A percentile compares a stretch with the other conserved stretches of the same genome.
These are phyloP conservation scores for Juncus effusus DNA, from an alignment of 176 grass and related monocot genomes.

Conservation along the genomic window DNA sequence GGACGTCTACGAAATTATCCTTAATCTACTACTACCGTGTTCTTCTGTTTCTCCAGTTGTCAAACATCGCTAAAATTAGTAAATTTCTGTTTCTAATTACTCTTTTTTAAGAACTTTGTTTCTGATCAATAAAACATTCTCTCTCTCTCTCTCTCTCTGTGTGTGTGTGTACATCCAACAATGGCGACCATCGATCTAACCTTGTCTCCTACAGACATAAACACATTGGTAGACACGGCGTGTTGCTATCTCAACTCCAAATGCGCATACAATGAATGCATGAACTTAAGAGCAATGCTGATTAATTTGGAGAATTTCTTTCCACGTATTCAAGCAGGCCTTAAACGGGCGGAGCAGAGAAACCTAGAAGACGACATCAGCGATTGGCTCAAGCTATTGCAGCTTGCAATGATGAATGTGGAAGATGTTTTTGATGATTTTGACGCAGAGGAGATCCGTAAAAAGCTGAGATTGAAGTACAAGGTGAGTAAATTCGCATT, in stretches of 20 bases:
- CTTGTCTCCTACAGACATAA: background rate
- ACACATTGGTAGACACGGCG: background rate
- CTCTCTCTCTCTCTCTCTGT: no score
- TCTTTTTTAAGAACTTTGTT: no score
- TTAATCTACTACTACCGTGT: no score
- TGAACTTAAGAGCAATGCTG: background rate
- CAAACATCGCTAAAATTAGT: no score
- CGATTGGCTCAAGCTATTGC: background rate
- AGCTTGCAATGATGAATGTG: background rate
- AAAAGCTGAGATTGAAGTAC: background rate
- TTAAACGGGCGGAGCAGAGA: slow-evolving; percentile 5
- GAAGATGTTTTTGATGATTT: no score
- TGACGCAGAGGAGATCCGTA: background rate
- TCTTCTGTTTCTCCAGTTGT: no score
- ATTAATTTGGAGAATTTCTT: background rate
- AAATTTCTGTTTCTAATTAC: no score
- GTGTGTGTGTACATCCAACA: background rate
- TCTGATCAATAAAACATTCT: no score
- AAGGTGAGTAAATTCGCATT: slow-evolving; percentile 5
- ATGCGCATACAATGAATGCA: background rate
- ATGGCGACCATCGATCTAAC: background rate
- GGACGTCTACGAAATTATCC: no score
- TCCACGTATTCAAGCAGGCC: slow-evolving; percentile 4
- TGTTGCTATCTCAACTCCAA: background rate
- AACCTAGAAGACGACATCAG: background rate